Evolutionary conservation across 768 basidiomycete species (phyloP).

Genomic region (Hortiboletus campestris): DNA sequence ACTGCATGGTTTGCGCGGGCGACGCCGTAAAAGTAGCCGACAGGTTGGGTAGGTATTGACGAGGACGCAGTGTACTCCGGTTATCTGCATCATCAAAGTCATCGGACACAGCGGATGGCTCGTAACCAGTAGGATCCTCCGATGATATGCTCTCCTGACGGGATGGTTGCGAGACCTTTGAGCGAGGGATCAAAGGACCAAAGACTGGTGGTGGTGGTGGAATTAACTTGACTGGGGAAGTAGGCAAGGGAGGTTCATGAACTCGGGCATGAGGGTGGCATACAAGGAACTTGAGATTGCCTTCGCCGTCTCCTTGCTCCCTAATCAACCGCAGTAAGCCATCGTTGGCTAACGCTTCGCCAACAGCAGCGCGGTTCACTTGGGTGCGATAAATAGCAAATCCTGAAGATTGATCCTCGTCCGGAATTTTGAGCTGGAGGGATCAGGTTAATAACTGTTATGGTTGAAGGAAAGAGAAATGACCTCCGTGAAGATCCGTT

Average conservation of each 20-base stretch:
- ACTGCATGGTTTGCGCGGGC: constrained; percentile 42
- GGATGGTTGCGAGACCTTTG: constrained; percentile 47
- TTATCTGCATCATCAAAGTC: constrained; percentile 60
- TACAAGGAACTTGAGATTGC: constrained; percentile 82
- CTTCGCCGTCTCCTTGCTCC: constrained; percentile 70
- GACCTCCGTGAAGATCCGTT: constrained; percentile 80
- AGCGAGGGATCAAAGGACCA: constrained; percentile 50
- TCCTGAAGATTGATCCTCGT: constrained; percentile 70
- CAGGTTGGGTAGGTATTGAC: constrained; percentile 30
- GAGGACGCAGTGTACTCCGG: constrained; percentile 46
- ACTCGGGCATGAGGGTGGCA: constrained; percentile 61
- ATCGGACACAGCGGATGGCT: constrained; percentile 51
- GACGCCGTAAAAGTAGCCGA: constrained; percentile 27
- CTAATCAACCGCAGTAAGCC: constrained; percentile 69
- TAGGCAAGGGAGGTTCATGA: constrained; percentile 47
- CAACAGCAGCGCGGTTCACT: constrained; percentile 74
- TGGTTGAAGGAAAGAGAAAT: constrained; percentile 16
- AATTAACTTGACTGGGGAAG: constrained; percentile 44
- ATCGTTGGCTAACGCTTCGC: constrained; percentile 70
- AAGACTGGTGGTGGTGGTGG: constrained; percentile 50
- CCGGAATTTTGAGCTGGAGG: constrained; percentile 69
- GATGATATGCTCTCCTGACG: constrained; percentile 73
- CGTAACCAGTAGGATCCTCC: constrained; percentile 62
- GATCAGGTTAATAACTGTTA: neutral
- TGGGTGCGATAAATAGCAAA: constrained; percentile 87